These are phyloP conservation scores for Neckera pumila DNA, from an alignment of 225 moss, liverwort and hornwort species.

Conservation along the genomic window DNA sequence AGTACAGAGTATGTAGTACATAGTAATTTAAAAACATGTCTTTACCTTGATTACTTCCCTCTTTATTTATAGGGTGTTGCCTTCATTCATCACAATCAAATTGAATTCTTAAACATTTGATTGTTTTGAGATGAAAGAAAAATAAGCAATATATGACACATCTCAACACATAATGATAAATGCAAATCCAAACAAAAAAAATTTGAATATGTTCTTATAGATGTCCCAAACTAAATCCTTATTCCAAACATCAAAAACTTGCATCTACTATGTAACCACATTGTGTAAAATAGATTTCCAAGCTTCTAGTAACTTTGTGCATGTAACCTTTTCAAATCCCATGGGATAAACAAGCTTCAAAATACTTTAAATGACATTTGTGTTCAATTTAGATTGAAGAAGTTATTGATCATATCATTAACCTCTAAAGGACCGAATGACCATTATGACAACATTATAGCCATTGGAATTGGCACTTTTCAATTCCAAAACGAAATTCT, in stretches of 20 bases:
- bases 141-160: no score
- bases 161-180: background rate
- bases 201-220: background rate
- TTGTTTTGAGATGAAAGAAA: background rate
- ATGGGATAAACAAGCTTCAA: no score
- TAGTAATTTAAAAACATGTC: no score
- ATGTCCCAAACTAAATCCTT: background rate
- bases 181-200: background rate
- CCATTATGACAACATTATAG: no score
- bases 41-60: fast-evolving
- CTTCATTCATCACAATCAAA: background rate
- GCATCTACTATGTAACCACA: background rate
- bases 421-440: background rate
- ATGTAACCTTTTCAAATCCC: background rate
- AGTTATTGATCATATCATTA: background rate
- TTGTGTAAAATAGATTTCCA: no score
- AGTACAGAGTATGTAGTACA: no score
- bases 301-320: background rate
- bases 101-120: background rate
- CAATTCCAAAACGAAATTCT: no score
- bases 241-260: background rate
- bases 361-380: background rate
- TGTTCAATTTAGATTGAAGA: background rate
- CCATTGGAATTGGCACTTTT: no score
- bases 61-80: fast-evolving